Evolutionary conservation across 1,284 basidiomycete species (phyloP).

Genomic region (Gomphus sp.): DNA sequence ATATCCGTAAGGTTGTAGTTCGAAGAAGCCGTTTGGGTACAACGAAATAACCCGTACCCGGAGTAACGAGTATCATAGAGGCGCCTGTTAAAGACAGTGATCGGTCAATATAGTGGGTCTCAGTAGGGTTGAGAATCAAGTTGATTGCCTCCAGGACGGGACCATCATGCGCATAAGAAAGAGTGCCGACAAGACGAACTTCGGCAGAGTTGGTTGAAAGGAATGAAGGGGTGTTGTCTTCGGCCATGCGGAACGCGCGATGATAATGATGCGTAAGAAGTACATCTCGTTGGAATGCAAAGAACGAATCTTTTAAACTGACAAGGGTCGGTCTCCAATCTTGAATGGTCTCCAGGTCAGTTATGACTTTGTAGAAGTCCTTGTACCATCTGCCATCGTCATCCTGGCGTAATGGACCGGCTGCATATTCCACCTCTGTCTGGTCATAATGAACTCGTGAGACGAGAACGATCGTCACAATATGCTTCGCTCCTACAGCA

Average conservation of each 20-base stretch:
- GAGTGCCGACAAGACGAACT: slow-evolving; percentile 65
- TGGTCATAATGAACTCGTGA: slow-evolving; percentile 90
- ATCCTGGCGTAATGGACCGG: slow-evolving; percentile 65
- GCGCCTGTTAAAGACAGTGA: slow-evolving; percentile 90
- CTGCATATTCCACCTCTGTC: slow-evolving; percentile 70
- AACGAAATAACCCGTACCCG: slow-evolving; percentile 90
- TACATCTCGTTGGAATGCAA: slow-evolving; percentile 83
- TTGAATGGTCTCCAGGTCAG: slow-evolving; percentile 81
- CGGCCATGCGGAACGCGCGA: slow-evolving; percentile 30
- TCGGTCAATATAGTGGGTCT: slow-evolving; percentile 94
- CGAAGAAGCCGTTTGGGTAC: slow-evolving; percentile 88
- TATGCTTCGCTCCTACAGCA: slow-evolving; percentile 82
- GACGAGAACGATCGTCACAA: slow-evolving; percentile 90
- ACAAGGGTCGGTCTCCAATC: slow-evolving; percentile 87
- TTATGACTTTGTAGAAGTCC: slow-evolving; percentile 93
- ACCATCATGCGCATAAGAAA: slow-evolving; percentile 89
- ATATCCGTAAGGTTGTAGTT: slow-evolving; percentile 90
- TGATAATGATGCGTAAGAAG: slow-evolving; percentile 81
- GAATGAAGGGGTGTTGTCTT: neutral
- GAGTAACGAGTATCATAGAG: slow-evolving; percentile 81
- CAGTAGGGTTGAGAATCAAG: slow-evolving; percentile 85
- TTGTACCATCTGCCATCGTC: slow-evolving; percentile 80
- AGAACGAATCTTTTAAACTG: slow-evolving; percentile 80
- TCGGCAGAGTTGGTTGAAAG: slow-evolving; percentile 29
- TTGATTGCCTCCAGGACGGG: slow-evolving; percentile 94